Evolutionary conservation across 139 green algal species (phyloP), one percentile per base, ranked within the genome.

Genomic region (Chlamydomonas sp.): DNA sequence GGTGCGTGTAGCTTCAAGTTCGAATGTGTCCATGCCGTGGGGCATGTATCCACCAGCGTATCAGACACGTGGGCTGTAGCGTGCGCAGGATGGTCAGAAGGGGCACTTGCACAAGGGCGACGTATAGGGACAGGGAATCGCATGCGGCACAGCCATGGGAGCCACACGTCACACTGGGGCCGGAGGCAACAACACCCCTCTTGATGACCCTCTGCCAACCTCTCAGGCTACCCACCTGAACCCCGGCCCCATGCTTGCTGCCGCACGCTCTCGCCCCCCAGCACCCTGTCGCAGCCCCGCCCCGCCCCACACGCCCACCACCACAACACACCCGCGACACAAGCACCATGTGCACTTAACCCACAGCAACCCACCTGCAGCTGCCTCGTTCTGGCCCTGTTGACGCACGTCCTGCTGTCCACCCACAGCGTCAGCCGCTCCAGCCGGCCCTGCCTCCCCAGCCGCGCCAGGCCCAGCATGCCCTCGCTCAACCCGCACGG

Each of bases 341-440:
- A 12, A 71, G 16, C 78, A 62, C 66, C 31, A 49, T 1, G 10
- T 18, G 10, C 78, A 63, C 67, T 12, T 12, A 15, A 18, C 6
- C 75, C 75, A 5, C 59, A 57, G 14, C 5, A 7, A 8, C 83
- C 73, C 62, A 88, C 83, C 83, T 88, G 83, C 31, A 88, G 74
- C 83, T 88, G 83, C 63, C 63, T 15, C 17, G 83, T 63, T 3
- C 20, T 20, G 16, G n/a, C 49, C 2, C 83, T n/a, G 83, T 76
- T 76, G 17, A 88, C 73, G 73, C 73, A 82, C 63, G 83, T 82
- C 8, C 74, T 71, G 49, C 63, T n/a, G 62, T 88, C 83, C 75
- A 88, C 83, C 83, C 83, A 88, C 74, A 88, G 63, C 62, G 83
- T 88, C 74, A 88, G 83, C 63, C 63, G 83, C 73, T 49, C 7